Evolutionary conservation across 2,329 filamentous ascomycete species (phyloP), one percentile per base, ranked within the genome.

Genomic region (Cladophialophora immunda): DNA sequence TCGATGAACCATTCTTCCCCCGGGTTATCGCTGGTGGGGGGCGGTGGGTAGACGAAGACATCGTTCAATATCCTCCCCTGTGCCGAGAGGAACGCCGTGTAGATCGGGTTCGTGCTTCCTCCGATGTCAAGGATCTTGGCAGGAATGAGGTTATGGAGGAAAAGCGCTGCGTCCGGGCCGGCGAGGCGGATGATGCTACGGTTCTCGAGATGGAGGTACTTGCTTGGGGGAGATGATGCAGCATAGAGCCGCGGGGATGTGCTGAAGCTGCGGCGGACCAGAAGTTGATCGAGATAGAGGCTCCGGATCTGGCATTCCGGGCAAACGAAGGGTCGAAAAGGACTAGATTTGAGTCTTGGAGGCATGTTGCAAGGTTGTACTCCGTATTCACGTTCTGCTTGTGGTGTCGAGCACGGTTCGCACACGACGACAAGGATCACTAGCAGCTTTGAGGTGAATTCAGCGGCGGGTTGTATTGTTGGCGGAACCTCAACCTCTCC

Each of bases 71-170:
- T 86, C 65, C 94, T 87, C 50, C 95, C 95, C 67, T 88, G 87
- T 7, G 94, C 92, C 72, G 91, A 97, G 50, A 99, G 84, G 75
- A 99, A 97, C 0, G 89, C 92, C 6, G 90, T 85, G 79, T 97
- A 98, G 77, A 91, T 89, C 3, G 67, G 61, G 68, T 75, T 62
- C 72, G 74, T 61, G 75, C 70, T 47, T 69, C 75, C 68, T 70
- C 75, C 68, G 68, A 79, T 75, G 66, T 81, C 70, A 78, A 75
- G 7, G 74, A 85, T 79, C 60, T 89, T 90, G 69, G 90, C 87
- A 0, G 94, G 97, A 70, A 95, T 87, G 64, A 97, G 87, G 62
- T 94, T 94, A 78, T 98, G 93, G 1, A 99, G 86, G 79, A 94
- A 98, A 72, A 90, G 90, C 55, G 90, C 86, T 34, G 93, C 89